Percentiles rank a stretch among this genome's conserved stretches.
Evolutionary conservation across 179 eudicot species (phyloP).

Genomic region (Heliamphora pulchella): DNA sequence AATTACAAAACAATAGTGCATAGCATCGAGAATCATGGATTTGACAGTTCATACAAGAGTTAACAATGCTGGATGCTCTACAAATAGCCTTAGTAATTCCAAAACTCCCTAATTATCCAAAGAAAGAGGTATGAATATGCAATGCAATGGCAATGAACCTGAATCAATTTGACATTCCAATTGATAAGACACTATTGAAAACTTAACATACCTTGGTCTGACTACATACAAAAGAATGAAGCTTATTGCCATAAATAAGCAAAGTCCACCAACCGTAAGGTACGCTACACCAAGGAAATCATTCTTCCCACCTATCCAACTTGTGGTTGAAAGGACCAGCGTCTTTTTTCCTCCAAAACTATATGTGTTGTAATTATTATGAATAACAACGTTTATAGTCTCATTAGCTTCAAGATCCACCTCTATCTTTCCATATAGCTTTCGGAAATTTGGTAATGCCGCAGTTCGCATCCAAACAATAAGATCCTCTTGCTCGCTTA

Average conservation of each 20-base stretch:
- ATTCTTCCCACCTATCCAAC: slow-evolving; percentile 86
- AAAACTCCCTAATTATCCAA: too few relatives aligned
- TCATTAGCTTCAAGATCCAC: slow-evolving; percentile 48
- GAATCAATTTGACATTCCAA: too few relatives aligned
- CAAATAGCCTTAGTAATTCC: too few relatives aligned
- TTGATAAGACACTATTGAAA: too few relatives aligned
- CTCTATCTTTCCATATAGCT: slow-evolving; percentile 72
- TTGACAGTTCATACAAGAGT: too few relatives aligned
- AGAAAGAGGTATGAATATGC: too few relatives aligned
- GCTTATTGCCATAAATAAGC: slow-evolving; percentile 51
- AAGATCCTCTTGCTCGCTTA: slow-evolving; percentile 77
- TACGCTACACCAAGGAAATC: slow-evolving; percentile 69
- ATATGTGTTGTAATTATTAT: slow-evolving; percentile 67
- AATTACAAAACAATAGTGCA: too few relatives aligned
- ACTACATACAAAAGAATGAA: slow-evolving; percentile 51
- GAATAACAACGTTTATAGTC: slow-evolving; percentile 42
- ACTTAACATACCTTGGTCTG: slow-evolving; percentile 51
- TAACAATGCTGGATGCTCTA: too few relatives aligned
- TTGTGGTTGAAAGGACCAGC: slow-evolving; percentile 75
- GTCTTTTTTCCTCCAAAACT: slow-evolving; percentile 65
- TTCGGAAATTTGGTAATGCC: slow-evolving; percentile 80
- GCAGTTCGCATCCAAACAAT: slow-evolving; percentile 95
- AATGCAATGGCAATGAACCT: too few relatives aligned
- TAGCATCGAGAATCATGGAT: too few relatives aligned
- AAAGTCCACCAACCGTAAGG: slow-evolving; percentile 61